Conservation (phyloP, 352 stramenopile species). For the Thraustotheca clavata region DNA sequence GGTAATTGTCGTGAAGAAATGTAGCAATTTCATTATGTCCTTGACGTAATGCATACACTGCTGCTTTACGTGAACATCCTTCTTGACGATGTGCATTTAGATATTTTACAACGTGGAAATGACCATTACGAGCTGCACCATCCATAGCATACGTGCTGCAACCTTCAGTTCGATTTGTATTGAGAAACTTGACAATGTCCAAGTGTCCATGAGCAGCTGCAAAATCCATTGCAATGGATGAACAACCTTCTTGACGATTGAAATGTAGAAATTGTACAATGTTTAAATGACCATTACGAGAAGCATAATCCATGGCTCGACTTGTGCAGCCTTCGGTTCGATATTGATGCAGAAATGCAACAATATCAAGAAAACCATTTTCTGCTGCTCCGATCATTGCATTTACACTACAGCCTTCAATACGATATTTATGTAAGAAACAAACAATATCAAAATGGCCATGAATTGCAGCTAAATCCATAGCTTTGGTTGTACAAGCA, state of each 20-base stretch:
- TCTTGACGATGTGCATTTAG: slow-evolving; percentile 11
- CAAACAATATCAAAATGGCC: slow-evolving; percentile 22
- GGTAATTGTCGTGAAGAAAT: background rate
- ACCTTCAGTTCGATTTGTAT: slow-evolving; percentile 10
- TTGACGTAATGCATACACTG: background rate
- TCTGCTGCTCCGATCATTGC: slow-evolving; percentile 23
- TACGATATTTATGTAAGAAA: slow-evolving; percentile 22
- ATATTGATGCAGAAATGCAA: slow-evolving; percentile 18
- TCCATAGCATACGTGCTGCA: slow-evolving; percentile 23
- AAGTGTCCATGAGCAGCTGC: slow-evolving; percentile 21
- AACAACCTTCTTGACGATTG: slow-evolving; percentile 23
- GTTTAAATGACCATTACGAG: slow-evolving; percentile 27
- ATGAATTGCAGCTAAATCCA: slow-evolving; percentile 22
- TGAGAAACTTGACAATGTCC: slow-evolving; percentile 20
- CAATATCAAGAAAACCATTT: background rate
- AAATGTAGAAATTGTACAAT: slow-evolving; percentile 26
- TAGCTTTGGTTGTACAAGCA: slow-evolving; percentile 6
- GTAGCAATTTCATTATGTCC: background rate
- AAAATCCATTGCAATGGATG: slow-evolving; percentile 25
- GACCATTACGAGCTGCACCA: slow-evolving; percentile 17
- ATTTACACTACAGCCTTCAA: slow-evolving; percentile 22
- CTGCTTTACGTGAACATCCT: slow-evolving; percentile 19
- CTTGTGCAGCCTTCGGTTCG: slow-evolving; percentile 23
- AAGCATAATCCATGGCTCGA: slow-evolving; percentile 28
- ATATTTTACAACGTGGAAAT: slow-evolving; percentile 12